Base-by-base conservation (phyloP, 1,284 basidiomycete species). In the Hypsizygus ulmarius region DNA sequence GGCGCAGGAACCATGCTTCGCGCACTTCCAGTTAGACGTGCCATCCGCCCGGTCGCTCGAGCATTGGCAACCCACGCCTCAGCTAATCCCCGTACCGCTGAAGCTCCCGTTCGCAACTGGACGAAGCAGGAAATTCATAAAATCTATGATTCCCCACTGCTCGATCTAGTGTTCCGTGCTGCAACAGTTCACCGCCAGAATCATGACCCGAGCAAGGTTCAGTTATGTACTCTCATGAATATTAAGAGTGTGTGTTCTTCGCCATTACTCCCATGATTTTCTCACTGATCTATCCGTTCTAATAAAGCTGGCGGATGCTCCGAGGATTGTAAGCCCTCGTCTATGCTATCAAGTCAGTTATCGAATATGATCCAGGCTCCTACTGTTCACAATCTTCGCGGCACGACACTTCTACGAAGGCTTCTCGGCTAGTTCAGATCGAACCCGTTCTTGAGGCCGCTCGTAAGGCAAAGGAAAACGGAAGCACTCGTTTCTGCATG, bases 401-500 rank as follows among this genome's bases (percentile, higher is more conserved):
- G 46, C 93, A 99, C 74, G 80, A 87, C 19, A 98, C 96, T 1
- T 74, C 88, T 8, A 95, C 94, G 38, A 87, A 87, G 65, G 95
- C 96, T 27, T 90, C 90, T 25, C 84, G 85, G 54, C 74, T 99
- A 28, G 79, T 97, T n/a, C 86, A 94, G 46, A 75, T 97, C 46
- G 95, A 95, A 62, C 93, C 93, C 7, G 96, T 99, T 8, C 73
- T 99, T 19, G 84, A 87, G 64, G 93, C 87, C 15, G 93, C 96
- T 18, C 81, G 92, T 21, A 87, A 90, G 64, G 96, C 96, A 25
- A 98, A 97, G 66, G 93, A 76, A 54, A 98, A 98, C 62, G 96
- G 96, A 27, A 94, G 90, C 64, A 99, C 96, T 15, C 80, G 96
- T 18, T 98, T 98, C 74, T 99, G 96, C 69, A 98, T 98, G 96